A percentile compares a stretch with the other conserved stretches of the same genome.
Conservation (phyloP, 768 basidiomycete species). For the Lactarius sanguifluus region DNA sequence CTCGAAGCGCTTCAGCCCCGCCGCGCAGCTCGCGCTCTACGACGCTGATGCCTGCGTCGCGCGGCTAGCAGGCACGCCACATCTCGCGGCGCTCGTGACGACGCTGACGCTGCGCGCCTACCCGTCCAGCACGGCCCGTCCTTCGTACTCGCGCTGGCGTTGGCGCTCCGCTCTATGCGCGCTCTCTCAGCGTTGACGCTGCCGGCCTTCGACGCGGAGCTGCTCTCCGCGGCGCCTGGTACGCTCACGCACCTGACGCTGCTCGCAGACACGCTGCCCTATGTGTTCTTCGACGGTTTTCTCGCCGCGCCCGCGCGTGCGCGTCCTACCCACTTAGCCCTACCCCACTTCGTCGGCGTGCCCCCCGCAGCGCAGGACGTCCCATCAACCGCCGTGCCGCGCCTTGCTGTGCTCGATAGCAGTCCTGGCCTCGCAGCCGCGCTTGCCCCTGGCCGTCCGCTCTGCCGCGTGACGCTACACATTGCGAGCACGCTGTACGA, state of each 20-base stretch:
- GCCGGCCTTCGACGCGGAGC: slow-evolving; percentile 32
- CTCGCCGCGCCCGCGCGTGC: slow-evolving; percentile 32
- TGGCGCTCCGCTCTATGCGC: slow-evolving; percentile 38
- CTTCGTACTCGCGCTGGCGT: slow-evolving; percentile 31
- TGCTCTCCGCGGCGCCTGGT: slow-evolving; percentile 33
- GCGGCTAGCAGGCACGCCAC: slow-evolving; percentile 31
- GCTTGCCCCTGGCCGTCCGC: slow-evolving; percentile 34
- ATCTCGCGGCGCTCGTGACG: slow-evolving; percentile 33
- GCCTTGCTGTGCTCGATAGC: slow-evolving; percentile 31
- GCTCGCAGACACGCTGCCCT: slow-evolving; percentile 31
- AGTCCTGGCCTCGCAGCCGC: slow-evolving; percentile 33
- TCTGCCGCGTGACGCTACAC: slow-evolving; percentile 31
- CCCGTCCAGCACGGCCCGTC: slow-evolving; percentile 23
- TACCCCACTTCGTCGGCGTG: slow-evolving; percentile 21
- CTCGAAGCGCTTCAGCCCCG: slow-evolving; percentile 32
- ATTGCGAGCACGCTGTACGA: slow-evolving; percentile 38
- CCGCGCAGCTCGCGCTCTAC: slow-evolving; percentile 33
- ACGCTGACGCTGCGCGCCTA: slow-evolving; percentile 29
- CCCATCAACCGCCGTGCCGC: slow-evolving; percentile 19
- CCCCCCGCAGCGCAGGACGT: slow-evolving; percentile 23
- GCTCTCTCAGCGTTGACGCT: slow-evolving; percentile 33
- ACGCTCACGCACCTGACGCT: slow-evolving; percentile 32
- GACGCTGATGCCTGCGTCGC: slow-evolving; percentile 31
- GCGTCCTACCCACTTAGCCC: slow-evolving; percentile 19
- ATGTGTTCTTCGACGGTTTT: slow-evolving; percentile 32